These are phyloP conservation scores for Lathyrus sativus DNA, from an alignment of 306 rosid species.

Conservation along the genomic window DNA sequence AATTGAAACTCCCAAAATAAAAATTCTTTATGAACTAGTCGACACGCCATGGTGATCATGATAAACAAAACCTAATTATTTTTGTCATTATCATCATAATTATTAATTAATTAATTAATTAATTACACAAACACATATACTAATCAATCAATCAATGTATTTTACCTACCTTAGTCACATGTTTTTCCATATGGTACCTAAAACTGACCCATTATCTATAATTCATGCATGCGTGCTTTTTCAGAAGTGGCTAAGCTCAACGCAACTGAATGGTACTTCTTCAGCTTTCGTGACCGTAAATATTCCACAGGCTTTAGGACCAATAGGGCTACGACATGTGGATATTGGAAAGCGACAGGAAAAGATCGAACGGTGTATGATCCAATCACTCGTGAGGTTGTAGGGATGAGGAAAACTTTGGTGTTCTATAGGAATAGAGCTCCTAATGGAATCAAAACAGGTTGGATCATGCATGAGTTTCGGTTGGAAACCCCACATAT, in stretches of 20 bases:
- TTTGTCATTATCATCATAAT: background rate
- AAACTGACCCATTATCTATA: constrained; percentile 32
- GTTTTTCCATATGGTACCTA: constrained; percentile 9
- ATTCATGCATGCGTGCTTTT: constrained; percentile 29
- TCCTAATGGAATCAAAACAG: constrained; percentile 90
- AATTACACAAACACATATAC: background rate
- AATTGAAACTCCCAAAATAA: background rate
- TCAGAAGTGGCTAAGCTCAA: constrained; percentile 95
- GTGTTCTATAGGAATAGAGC: constrained; percentile 91
- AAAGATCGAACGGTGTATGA: constrained; percentile 86
- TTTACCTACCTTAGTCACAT: constrained; percentile 33
- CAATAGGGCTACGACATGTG: constrained; percentile 82
- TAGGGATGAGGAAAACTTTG: constrained; percentile 95
- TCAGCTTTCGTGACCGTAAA: constrained; percentile 95
- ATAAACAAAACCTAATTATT: constrained; percentile 29
- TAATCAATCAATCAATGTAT: background rate
- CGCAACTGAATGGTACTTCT: constrained; percentile 93
- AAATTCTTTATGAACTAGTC: constrained; percentile 35
- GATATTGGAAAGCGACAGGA: constrained; percentile 98
- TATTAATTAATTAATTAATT: constrained; percentile 7
- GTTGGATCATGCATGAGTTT: constrained; percentile 99
- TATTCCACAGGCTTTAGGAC: constrained; percentile 88
- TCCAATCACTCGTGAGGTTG: constrained; percentile 64
- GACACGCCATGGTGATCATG: constrained; percentile 31
- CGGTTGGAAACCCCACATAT: constrained; percentile 94